Conservation (phyloP, 2,329 filamentous ascomycete genomes). For the Orbilia blumenaviensis region DNA sequence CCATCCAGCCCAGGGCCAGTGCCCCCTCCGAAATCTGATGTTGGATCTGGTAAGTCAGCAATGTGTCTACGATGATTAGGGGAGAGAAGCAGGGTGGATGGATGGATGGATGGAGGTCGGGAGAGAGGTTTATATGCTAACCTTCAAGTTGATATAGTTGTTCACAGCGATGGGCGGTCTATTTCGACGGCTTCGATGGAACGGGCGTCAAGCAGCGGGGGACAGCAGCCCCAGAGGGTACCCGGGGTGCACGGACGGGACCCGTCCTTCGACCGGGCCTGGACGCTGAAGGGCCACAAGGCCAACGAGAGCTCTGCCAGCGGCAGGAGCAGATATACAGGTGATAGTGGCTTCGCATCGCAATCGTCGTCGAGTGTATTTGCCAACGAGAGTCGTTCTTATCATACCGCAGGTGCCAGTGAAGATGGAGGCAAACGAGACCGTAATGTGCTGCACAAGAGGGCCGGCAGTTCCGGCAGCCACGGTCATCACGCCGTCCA, state of each 20-base stretch:
- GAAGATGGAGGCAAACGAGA: conserved; percentile 72
- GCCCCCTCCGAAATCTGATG: conserved; percentile 39
- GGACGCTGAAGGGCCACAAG: conserved; percentile 64
- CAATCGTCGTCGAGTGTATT: conserved; percentile 44
- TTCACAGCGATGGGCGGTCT: conserved; percentile 43
- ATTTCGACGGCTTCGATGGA: conserved; percentile 49
- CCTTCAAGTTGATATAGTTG: neutral
- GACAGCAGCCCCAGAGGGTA: conserved; percentile 21
- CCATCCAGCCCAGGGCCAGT: conserved; percentile 13
- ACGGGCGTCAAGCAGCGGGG: conserved; percentile 42
- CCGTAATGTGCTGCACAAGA: conserved; percentile 80
- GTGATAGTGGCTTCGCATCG: conserved; percentile 58
- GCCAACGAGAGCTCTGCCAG: conserved; percentile 57
- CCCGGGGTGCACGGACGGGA: conserved; percentile 59
- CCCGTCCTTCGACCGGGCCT: conserved; percentile 75
- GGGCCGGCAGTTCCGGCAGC: conserved; percentile 55
- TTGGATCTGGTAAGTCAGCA: conserved; percentile 39
- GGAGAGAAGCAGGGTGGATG: too few relatives aligned
- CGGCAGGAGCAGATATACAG: conserved; percentile 56
- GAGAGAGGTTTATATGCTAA: too few relatives aligned
- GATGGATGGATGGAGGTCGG: too few relatives aligned
- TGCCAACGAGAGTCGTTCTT: conserved; percentile 57
- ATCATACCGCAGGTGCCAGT: conserved; percentile 57
- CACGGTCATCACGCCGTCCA: conserved; percentile 71
- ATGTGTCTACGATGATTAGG: neutral